A percentile compares a stretch with the other conserved stretches of the same genome.
These are phyloP conservation scores for Anthoceros angustus DNA, from an alignment of 225 moss, liverwort and hornwort genomes.

Conservation along the genomic window DNA sequence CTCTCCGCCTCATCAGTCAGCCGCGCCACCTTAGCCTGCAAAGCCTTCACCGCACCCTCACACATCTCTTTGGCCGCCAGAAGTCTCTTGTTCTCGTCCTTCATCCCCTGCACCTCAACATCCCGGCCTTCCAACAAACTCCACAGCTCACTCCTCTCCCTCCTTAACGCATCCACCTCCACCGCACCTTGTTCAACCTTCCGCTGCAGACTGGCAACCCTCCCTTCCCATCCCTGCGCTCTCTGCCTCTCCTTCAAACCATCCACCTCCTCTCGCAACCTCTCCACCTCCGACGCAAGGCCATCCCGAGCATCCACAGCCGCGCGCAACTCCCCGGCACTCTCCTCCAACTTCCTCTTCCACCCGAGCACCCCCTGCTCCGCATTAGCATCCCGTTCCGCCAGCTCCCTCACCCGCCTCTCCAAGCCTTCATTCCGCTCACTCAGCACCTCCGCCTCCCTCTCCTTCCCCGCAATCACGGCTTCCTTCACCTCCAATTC, in stretches of 20 bases:
- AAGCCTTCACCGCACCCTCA: not conserved
- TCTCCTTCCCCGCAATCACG: not conserved
- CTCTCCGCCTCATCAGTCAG: not conserved
- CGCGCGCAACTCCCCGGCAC: not conserved
- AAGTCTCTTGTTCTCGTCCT: not conserved
- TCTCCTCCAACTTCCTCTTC: not conserved
- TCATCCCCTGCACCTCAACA: not conserved
- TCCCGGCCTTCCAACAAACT: not conserved
- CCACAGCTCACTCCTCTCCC: not conserved
- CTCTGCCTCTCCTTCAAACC: not conserved
- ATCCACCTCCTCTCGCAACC: not conserved
- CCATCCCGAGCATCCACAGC: not conserved
- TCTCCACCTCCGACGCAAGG: not conserved
- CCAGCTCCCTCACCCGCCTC: constrained; percentile 3
- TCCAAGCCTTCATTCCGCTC: not conserved
- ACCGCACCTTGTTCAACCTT: not conserved
- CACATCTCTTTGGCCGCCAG: not conserved
- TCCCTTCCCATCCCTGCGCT: not conserved
- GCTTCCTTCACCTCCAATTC: not conserved
- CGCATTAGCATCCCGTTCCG: not conserved
- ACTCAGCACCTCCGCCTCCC: not conserved
- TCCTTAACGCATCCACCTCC: not conserved
- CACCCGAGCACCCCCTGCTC: not conserved
- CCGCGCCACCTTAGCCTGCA: not conserved
- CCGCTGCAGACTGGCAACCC: not conserved